phyloP scores from a whole-genome alignment of 305 asterid genomes.

The Fraxinus paxiana region DNA sequence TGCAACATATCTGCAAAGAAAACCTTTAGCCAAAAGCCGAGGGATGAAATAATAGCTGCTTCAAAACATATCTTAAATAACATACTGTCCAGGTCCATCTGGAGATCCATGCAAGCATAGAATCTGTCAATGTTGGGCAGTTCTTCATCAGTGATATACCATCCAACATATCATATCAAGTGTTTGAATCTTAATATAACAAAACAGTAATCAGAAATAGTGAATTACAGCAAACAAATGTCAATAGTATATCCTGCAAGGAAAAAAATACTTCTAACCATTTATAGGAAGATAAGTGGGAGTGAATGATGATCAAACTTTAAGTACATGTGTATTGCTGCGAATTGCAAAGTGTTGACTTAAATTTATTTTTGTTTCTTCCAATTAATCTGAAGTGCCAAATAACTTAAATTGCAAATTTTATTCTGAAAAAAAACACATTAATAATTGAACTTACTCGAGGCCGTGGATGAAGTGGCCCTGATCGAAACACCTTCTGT shows the following conservation, averaged over 20 bases:
- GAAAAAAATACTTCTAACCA: background rate
- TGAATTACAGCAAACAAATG: background rate
- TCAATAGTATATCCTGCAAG: background rate
- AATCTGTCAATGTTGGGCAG: slow-evolving; percentile 55
- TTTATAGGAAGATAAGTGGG: background rate
- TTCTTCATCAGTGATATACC: slow-evolving; percentile 24
- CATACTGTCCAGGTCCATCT: slow-evolving; percentile 95
- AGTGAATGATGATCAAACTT: background rate
- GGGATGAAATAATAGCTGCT: slow-evolving; percentile 14
- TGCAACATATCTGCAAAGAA: slow-evolving; percentile 75
- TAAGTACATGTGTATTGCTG: background rate
- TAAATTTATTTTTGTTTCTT: background rate
- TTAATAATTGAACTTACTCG: slow-evolving; percentile 52
- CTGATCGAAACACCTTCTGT: slow-evolving; percentile 76
- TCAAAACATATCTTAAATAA: slow-evolving; percentile 16
- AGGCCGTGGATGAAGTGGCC: slow-evolving; percentile 88
- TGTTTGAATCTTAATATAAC: slow-evolving; percentile 9
- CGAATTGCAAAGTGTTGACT: background rate
- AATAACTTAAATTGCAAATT: background rate
- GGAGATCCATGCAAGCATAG: slow-evolving; percentile 95
- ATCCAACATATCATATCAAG: slow-evolving; percentile 19
- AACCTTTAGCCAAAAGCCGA: slow-evolving; percentile 18
- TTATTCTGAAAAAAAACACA: background rate
- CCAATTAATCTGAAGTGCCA: background rate
- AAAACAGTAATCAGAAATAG: background rate